Evolutionary conservation across 2,329 filamentous ascomycete genomes (phyloP).

Genomic region (Rhynchosporium graminicola): DNA sequence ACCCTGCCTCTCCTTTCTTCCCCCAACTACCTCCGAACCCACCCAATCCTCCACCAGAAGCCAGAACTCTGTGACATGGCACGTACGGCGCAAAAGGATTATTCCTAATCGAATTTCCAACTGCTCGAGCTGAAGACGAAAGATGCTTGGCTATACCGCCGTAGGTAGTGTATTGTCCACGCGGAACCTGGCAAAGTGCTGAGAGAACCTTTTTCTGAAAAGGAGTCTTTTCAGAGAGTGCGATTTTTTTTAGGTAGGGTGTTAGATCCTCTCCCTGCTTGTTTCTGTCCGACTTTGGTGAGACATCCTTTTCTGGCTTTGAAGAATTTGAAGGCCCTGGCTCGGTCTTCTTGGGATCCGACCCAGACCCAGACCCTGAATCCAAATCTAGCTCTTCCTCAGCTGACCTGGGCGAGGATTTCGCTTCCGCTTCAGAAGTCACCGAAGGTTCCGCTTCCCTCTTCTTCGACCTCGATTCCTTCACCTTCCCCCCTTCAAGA

Average conservation of each 20-base stretch:
- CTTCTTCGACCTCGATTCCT: conserved; percentile 17
- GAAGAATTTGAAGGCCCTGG: conserved; percentile 25
- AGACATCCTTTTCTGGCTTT: not conserved
- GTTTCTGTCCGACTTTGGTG: not conserved
- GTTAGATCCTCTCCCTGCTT: conserved; percentile 24
- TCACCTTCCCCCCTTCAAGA: not conserved
- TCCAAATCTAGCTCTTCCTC: no score
- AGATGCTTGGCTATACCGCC: conserved; percentile 68
- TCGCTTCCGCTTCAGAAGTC: not conserved
- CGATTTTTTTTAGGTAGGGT: conserved; percentile 33
- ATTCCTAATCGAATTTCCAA: conserved; percentile 73
- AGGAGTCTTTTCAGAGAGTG: conserved; percentile 42
- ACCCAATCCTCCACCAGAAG: conserved; percentile 69
- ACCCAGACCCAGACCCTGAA: not conserved
- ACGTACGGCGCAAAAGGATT: conserved; percentile 84
- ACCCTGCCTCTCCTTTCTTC: conserved; percentile 60
- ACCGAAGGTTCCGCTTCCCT: conserved; percentile 9
- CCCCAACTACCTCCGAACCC: conserved; percentile 71
- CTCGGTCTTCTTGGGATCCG: conserved; percentile 45
- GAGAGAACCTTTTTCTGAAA: conserved; percentile 69
- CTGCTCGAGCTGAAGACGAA: conserved; percentile 70
- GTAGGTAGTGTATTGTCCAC: conserved; percentile 76
- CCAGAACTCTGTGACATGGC: conserved; percentile 80
- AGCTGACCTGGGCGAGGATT: not conserved
- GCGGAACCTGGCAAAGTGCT: conserved; percentile 74